Evolutionary conservation across 164 flowering plant species (phyloP).

Genomic region (Pachysandra terminalis): DNA sequence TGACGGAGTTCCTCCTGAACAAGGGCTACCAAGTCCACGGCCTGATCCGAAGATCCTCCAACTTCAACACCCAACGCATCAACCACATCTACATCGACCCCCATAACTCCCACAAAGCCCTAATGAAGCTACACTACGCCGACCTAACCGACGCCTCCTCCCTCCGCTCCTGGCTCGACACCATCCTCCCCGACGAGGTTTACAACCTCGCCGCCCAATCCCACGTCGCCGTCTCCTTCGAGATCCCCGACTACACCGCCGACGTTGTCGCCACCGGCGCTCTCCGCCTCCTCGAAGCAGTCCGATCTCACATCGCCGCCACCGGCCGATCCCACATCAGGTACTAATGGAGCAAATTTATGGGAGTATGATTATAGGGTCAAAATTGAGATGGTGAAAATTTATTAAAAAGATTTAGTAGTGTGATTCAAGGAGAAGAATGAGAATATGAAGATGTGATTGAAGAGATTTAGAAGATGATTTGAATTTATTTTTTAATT

Average conservation of each 20-base stretch:
- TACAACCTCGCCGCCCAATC: slow-evolving; percentile 80
- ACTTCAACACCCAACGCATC: slow-evolving; percentile 78
- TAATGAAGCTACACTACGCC: slow-evolving; percentile 76
- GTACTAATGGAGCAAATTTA: too few species aligned
- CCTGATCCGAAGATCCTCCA: slow-evolving; percentile 70
- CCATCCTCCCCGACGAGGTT: slow-evolving; percentile 62
- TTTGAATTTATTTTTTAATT: too few species aligned
- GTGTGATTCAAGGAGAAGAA: too few species aligned
- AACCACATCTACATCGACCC: slow-evolving; percentile 87
- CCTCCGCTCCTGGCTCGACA: slow-evolving; percentile 74
- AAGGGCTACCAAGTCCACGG: slow-evolving; percentile 75
- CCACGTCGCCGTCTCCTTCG: slow-evolving; percentile 79
- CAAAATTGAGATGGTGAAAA: too few species aligned
- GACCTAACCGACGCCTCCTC: slow-evolving; percentile 78
- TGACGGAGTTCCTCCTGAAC: slow-evolving; percentile 65
- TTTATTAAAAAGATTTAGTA: too few species aligned
- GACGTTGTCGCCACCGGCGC: slow-evolving; percentile 85
- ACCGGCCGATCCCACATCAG: slow-evolving; percentile 43
- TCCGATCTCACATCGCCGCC: slow-evolving; percentile 58
- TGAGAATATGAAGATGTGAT: too few species aligned
- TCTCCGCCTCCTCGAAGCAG: slow-evolving; percentile 67
- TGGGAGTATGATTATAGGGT: too few species aligned
- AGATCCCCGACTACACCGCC: slow-evolving; percentile 79
- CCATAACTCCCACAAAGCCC: slow-evolving; percentile 61
- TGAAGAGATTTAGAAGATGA: too few species aligned